A percentile compares a stretch with the other conserved stretches of the same genome.
These are phyloP conservation scores for Isabelozyma rhagii DNA, from an alignment of 805 yeast genomes.

Conservation along the genomic window DNA sequence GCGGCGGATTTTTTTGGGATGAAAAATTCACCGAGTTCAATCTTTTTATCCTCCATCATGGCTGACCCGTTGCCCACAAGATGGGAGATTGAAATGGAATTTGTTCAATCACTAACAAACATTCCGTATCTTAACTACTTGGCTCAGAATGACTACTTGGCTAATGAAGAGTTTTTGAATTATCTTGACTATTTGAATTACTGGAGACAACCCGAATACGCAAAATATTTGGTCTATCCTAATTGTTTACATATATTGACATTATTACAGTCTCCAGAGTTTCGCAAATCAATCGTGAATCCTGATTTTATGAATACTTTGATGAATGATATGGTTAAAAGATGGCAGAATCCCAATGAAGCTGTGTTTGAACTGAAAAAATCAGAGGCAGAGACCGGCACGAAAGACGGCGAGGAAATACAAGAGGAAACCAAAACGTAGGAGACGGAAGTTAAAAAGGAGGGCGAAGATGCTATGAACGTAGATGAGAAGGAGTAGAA, in stretches of 20 bases:
- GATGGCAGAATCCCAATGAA: constrained; percentile 51
- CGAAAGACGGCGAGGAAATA: neutral
- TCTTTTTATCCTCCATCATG: constrained; percentile 1
- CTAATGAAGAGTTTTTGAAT: constrained; percentile 66
- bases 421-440: neutral
- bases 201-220: constrained; percentile 75
- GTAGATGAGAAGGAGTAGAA: neutral
- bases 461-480: neutral
- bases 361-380: neutral
- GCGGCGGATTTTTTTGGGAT: too few relatives aligned
- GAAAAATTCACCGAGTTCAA: too few relatives aligned
- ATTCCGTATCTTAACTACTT: constrained; percentile 81
- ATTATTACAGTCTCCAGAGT: constrained; percentile 51
- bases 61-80: constrained; percentile 56
- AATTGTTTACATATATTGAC: constrained; percentile 81
- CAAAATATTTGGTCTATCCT: constrained; percentile 75
- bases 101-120: constrained; percentile 89
- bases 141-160: constrained; percentile 78
- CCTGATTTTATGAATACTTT: constrained; percentile 54
- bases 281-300: constrained; percentile 53
- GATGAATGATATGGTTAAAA: constrained; percentile 73
- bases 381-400: neutral
- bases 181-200: constrained; percentile 81
- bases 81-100: constrained; percentile 90
- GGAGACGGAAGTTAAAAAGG: neutral